A percentile compares a stretch with the other conserved stretches of the same genome.
Conservation (phyloP, 306 rosid genomes). For the Inga oerstediana region DNA sequence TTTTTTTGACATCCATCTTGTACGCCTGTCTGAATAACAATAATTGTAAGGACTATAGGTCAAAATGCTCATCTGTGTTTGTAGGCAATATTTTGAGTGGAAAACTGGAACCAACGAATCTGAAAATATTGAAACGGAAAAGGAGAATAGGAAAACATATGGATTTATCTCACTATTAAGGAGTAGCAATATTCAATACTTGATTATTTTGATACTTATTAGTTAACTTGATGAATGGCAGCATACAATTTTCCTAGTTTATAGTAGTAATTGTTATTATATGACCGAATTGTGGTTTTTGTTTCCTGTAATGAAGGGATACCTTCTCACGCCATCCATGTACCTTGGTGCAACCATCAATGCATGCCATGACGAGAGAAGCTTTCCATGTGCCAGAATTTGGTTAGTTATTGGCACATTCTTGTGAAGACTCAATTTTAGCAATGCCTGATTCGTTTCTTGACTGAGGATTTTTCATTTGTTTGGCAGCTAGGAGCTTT, state of each 20-base stretch:
- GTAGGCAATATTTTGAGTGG: not conserved
- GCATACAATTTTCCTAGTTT: not conserved
- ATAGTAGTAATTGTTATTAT: not conserved
- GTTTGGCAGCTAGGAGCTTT: slow-evolving; percentile 73
- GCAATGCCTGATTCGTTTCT: slow-evolving; percentile 23
- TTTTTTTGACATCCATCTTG: not conserved
- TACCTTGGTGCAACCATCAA: slow-evolving; percentile 89
- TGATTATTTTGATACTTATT: slow-evolving; percentile 22
- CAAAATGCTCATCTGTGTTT: slow-evolving; percentile 8
- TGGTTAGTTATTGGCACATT: slow-evolving; percentile 50
- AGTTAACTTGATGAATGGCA: slow-evolving; percentile 1
- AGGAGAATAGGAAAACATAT: slow-evolving; percentile 4
- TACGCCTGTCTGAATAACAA: slow-evolving; percentile 8
- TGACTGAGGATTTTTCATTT: slow-evolving; percentile 28
- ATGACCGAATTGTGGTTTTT: slow-evolving; percentile 31
- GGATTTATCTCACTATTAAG: not conserved
- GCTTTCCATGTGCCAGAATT: slow-evolving; percentile 64
- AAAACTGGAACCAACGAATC: slow-evolving; percentile 11
- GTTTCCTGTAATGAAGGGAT: slow-evolving; percentile 66
- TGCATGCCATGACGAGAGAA: slow-evolving; percentile 51
- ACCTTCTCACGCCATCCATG: slow-evolving; percentile 83
- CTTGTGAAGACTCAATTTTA: slow-evolving; percentile 11
- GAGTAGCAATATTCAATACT: slow-evolving; percentile 21
- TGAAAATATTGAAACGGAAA: slow-evolving; percentile 23
- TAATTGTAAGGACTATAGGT: not conserved